Base-by-base conservation (phyloP, 202 grass and related monocot genomes). In the Panicum virgatum region DNA sequence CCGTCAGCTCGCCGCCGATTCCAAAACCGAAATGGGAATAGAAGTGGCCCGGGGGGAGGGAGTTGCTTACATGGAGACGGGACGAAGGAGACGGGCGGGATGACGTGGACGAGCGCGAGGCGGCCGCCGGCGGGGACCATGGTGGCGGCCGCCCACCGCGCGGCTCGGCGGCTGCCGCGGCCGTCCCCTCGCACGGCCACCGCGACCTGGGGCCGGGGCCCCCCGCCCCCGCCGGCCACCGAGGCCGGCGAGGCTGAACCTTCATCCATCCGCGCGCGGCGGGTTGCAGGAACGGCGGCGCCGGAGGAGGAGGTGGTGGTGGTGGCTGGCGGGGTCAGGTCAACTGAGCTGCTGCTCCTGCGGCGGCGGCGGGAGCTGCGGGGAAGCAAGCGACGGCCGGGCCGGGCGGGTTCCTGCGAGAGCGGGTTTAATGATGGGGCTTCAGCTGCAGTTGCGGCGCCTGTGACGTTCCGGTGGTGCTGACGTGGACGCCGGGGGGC, bases 51-150 rank as follows among this genome's bases (percentile, higher is more conserved):
- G n/a, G 10, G 39, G 53, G 23, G 29, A 8, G 60, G 13, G 0
- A 46, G 22, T 54, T 54, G 1, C 53, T 65, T 87, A 98, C 92
- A 85, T 5, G 96, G 96, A 20, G 96, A 85, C 40, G 96, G 96
- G 22, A 98, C 85, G 87, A 87, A 90, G 80, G 89, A 79, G 82
- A 96, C 58, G 74, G 79, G 61, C 59, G 87, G 90, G 63, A 96
- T 92, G 69, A 98, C 87, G 76, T 98, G 92, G 59, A 98, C 76
- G 77, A 98, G 90, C 82, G 81, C 38, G 36, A 98, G 61, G 69
- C 83, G 66, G 43, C 50, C 89, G 9, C 82, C 83, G 1, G 45
- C 60, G 11, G 66, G 66, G 34, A 57, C 36, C 26, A 97, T 84
- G 88, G 73, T 87, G 27, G 86, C 85, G 14, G 81, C 87, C 0